These are phyloP conservation scores for Corniculantispora saksenae DNA, from an alignment of 2,329 filamentous ascomycete genomes.

Conservation along the genomic window DNA sequence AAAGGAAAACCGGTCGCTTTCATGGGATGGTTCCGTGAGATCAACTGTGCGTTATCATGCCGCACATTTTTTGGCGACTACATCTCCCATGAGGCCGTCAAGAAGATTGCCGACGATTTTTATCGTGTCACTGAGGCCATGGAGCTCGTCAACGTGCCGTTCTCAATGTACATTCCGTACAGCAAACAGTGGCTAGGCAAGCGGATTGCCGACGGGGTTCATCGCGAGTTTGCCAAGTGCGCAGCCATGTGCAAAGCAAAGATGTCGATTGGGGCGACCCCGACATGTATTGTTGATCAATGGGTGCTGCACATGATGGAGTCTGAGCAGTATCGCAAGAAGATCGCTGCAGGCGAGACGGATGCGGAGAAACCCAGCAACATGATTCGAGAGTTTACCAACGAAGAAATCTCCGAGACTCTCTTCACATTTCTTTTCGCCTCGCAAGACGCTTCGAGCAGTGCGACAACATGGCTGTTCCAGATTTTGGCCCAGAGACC, in stretches of 20 bases:
- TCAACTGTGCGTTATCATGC: constrained; percentile 77
- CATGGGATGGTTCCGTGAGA: constrained; percentile 73
- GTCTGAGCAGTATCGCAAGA: constrained; percentile 65
- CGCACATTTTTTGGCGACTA: constrained; percentile 81
- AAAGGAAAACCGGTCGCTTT: constrained; percentile 62
- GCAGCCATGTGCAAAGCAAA: constrained; percentile 70
- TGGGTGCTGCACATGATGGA: constrained; percentile 77
- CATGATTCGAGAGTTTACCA: constrained; percentile 51
- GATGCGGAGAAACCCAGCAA: constrained; percentile 45
- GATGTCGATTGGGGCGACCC: constrained; percentile 68
- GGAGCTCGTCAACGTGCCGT: constrained; percentile 76
- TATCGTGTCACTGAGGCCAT: constrained; percentile 76
- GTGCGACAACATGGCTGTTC: constrained; percentile 54
- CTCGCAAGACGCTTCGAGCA: constrained; percentile 55
- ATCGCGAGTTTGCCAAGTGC: constrained; percentile 69
- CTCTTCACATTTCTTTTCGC: constrained; percentile 57
- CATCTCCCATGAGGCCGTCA: constrained; percentile 69
- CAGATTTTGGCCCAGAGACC: constrained; percentile 53
- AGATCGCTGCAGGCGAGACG: constrained; percentile 57
- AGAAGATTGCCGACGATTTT: constrained; percentile 77
- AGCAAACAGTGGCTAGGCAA: constrained; percentile 78
- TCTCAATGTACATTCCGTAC: constrained; percentile 69
- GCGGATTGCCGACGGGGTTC: constrained; percentile 70
- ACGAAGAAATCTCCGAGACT: constrained; percentile 51
- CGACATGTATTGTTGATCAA: constrained; percentile 74